These are phyloP conservation scores for Neofusicoccum laricinum DNA, from an alignment of 2,329 filamentous ascomycete genomes.

Conservation along the genomic window DNA sequence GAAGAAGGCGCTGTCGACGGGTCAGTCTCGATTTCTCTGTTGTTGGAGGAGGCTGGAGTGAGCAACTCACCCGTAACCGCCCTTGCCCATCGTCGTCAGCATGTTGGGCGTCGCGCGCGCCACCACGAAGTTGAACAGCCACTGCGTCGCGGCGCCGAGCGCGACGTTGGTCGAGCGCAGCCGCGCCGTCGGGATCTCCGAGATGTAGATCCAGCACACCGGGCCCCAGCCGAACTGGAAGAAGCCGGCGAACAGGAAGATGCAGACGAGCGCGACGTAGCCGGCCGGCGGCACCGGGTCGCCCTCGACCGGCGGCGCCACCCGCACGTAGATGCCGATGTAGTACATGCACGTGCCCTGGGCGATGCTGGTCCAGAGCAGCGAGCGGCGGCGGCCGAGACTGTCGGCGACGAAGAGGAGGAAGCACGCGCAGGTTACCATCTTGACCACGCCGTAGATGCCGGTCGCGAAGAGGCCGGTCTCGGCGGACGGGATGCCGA, in stretches of 20 bases:
- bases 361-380: conserved; percentile 64
- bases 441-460: conserved; percentile 71
- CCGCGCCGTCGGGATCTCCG: conserved; percentile 66
- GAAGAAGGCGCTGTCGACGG: conserved; percentile 58
- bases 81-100: conserved; percentile 54
- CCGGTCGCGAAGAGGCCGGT: conserved; percentile 69
- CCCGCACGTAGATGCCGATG: conserved; percentile 67
- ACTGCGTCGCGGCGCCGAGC: conserved; percentile 66
- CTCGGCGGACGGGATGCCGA: conserved; percentile 58
- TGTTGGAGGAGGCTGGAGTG: no score
- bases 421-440: conserved; percentile 61
- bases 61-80: conserved; percentile 27
- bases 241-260: conserved; percentile 69
- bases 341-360: conserved; percentile 65
- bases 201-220: conserved; percentile 70
- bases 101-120: conserved; percentile 66
- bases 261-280: conserved; percentile 67
- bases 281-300: conserved; percentile 61
- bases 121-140: conserved; percentile 73
- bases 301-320: conserved; percentile 56
- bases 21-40: no score
- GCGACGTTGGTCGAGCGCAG: conserved; percentile 66
- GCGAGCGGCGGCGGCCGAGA: conserved; percentile 61
- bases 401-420: conserved; percentile 67
- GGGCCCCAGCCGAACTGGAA: conserved; percentile 65